phyloP scores from a whole-genome alignment of 176 grass and related monocot species.

The Oryza officinalis region DNA sequence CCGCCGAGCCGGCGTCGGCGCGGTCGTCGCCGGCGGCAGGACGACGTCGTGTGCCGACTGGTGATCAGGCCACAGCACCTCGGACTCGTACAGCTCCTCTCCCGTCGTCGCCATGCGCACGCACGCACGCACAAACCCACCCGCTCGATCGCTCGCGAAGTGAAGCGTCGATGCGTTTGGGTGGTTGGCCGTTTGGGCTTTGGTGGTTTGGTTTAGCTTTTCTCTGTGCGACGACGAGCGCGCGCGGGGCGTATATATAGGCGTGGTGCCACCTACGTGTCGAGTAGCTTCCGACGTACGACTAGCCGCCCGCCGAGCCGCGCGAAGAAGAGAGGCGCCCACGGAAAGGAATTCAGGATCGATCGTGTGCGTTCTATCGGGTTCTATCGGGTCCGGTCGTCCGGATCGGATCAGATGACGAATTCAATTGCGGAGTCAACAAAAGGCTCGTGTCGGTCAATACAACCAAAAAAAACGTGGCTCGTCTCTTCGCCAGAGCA shows the following conservation, averaged over 20 bases:
- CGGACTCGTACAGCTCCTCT: constrained; percentile 58
- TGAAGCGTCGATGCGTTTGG: background rate
- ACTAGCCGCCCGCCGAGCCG: background rate
- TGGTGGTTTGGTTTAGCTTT: background rate
- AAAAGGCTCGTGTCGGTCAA: background rate
- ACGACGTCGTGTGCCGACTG: background rate
- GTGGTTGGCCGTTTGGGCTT: background rate
- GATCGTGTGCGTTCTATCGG: too few relatives aligned
- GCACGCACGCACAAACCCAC: background rate
- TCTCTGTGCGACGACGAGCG: background rate
- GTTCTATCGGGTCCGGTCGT: background rate
- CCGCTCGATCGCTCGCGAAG: background rate
- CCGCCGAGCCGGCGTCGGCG: background rate
- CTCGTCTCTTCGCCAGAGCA: background rate
- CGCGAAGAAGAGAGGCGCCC: background rate
- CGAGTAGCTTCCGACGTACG: constrained; percentile 36
- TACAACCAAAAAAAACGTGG: background rate
- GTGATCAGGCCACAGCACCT: constrained; percentile 68
- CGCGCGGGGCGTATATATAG: constrained; percentile 26
- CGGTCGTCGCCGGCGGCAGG: background rate
- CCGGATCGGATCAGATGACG: background rate
- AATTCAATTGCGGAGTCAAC: background rate
- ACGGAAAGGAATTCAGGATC: background rate
- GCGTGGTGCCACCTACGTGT: background rate
- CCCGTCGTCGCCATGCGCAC: constrained; percentile 34